Conservation (phyloP, 371 early-diverging fungal genomes). For the Mucor circinelloides region DNA sequence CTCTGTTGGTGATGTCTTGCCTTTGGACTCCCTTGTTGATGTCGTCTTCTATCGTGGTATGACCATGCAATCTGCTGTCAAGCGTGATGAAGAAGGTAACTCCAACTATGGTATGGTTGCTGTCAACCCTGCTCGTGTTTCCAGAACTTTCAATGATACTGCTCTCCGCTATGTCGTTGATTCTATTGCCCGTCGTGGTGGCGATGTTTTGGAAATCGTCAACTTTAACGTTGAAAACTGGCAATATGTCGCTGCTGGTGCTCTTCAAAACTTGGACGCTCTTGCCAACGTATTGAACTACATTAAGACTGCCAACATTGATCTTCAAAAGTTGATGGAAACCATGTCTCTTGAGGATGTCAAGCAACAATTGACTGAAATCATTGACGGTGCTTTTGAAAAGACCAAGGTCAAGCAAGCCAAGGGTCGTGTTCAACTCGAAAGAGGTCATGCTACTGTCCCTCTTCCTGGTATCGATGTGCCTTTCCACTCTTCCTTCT, state of each 20-base stretch:
- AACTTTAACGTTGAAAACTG: constrained; percentile 96
- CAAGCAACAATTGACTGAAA: constrained; percentile 78
- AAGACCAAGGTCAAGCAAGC: constrained; percentile 71
- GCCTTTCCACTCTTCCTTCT: constrained; percentile 96
- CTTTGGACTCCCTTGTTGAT: constrained; percentile 87
- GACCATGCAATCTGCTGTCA: constrained; percentile 95
- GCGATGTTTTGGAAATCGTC: constrained; percentile 90
- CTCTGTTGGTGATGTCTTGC: constrained; percentile 88
- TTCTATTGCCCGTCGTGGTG: constrained; percentile 77
- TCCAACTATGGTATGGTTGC: constrained; percentile 97
- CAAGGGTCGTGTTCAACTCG: constrained; percentile 71
- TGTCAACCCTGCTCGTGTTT: constrained; percentile 91
- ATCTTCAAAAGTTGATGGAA: constrained; percentile 84
- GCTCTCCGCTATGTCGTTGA: constrained; percentile 83
- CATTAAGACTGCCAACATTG: constrained; percentile 76
- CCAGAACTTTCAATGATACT: constrained; percentile 83
- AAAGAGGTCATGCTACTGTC: constrained; percentile 92
- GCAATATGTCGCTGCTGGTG: constrained; percentile 96
- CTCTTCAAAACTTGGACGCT: constrained; percentile 77
- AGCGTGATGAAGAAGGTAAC: constrained; percentile 79
- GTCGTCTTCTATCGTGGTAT: constrained; percentile 97
- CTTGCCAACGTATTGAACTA: constrained; percentile 84
- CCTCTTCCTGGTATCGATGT: constrained; percentile 94
- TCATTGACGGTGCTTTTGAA: constrained; percentile 77
- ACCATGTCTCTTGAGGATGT: constrained; percentile 88